These are phyloP conservation scores for Candida michaelii DNA, from an alignment of 805 yeast genomes.

Conservation along the genomic window DNA sequence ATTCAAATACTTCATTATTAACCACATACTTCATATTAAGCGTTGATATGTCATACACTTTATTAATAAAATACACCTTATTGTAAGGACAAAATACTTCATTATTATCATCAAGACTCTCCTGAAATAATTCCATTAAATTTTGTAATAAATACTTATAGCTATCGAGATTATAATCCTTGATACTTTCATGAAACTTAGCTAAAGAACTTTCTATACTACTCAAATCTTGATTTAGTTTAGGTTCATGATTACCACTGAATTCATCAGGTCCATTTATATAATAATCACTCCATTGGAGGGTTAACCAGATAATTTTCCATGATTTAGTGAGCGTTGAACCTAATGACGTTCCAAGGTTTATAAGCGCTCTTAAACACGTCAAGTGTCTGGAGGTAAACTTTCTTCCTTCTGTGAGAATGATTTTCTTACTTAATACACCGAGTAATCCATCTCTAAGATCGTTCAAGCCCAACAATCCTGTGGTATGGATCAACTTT, in stretches of 20 bases:
- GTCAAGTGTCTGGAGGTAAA: constrained; percentile 69
- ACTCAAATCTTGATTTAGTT: constrained; percentile 38
- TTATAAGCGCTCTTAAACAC: constrained; percentile 75
- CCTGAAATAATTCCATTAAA: constrained; percentile 42
- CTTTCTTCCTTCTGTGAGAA: constrained; percentile 14
- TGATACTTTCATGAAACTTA: constrained; percentile 64
- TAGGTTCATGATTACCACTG: constrained; percentile 24
- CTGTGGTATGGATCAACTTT: constrained; percentile 78
- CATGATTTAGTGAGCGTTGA: constrained; percentile 67
- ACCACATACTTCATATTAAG: constrained; percentile 53
- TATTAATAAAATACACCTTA: constrained; percentile 52
- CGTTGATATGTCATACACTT: constrained; percentile 51
- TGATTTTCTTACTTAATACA: constrained; percentile 28
- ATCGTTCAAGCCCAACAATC: constrained; percentile 57
- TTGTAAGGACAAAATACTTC: constrained; percentile 50
- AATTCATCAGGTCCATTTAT: constrained; percentile 54
- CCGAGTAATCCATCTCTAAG: constrained; percentile 53
- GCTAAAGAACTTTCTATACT: constrained; percentile 55
- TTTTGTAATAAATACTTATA: constrained; percentile 43
- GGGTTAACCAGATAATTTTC: constrained; percentile 56
- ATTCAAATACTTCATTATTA: constrained; percentile 28
- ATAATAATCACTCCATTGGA: constrained; percentile 78
- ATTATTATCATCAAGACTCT: neutral
- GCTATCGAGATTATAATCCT: constrained; percentile 26
- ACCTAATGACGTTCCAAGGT: constrained; percentile 81